Base-by-base conservation (phyloP, 371 early-diverging fungal species). In the Lichtheimia corymbifera region DNA sequence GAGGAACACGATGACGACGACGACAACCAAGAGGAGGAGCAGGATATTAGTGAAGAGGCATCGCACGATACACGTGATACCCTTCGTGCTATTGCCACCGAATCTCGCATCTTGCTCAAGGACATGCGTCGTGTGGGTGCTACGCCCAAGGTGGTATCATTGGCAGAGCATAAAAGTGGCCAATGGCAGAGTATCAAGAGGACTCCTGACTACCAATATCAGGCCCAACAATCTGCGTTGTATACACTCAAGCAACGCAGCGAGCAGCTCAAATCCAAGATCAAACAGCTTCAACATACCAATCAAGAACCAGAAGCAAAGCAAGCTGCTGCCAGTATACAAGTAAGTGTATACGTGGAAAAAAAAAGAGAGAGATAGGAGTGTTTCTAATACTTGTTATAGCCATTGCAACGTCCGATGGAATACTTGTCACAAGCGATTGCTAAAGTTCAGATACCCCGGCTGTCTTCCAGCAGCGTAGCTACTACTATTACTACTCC, bases 201-300 rank as follows among this genome's bases (percentile, higher is more conserved):
- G 14, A 69, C 75, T 27, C 89, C 91, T 5, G 82, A 84, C 58
- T 90, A 84, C 68, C 86, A 86, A 53, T 87, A 87, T 72, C 87
- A 88, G 61, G 74, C 80, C 62, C 91, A 90, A 60, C 90, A 90
- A 70, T 83, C 91, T 14, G 83, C 87, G 15, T 53, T 88, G 50
- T 68, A 82, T 59, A 88, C 87, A 41, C 74, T 88, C 24, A 83
- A 84, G 47, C 77, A 83, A 62, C 75, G 88, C 50, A 83, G 84
- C 60, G 70, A 74, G 28, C 80, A 80, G 59, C 70, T 88, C 53
- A 77, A 79, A 53, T 65, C 73, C 30, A 76, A 83, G 55, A 61
- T 78, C 43, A 59, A 61, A 17, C 65, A 70, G 27, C 63, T 73
- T 17, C 73, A 61, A 17, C 63, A 62, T 58, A 51, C n/a, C 53